These are phyloP conservation scores for Sporothrix phasma DNA, from an alignment of 2,329 filamentous ascomycete genomes.

Conservation along the genomic window DNA sequence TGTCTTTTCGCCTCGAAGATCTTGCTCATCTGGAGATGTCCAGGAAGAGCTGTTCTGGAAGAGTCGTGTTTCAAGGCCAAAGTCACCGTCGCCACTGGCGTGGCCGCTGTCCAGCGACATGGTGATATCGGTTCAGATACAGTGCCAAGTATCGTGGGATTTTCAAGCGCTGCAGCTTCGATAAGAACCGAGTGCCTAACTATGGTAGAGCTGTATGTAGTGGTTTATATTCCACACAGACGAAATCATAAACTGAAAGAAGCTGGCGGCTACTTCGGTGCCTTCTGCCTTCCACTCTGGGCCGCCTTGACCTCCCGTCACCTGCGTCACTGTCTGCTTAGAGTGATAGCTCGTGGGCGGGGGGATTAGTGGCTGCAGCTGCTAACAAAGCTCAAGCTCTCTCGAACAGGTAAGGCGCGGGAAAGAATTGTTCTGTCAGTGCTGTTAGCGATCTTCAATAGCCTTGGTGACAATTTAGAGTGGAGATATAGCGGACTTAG, in stretches of 20 bases:
- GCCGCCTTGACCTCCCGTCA: neutral
- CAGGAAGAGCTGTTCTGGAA: neutral
- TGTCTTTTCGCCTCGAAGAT: neutral
- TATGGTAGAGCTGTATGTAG: neutral
- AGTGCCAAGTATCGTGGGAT: neutral
- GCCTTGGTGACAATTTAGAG: too few species aligned
- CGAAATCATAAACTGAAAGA: neutral
- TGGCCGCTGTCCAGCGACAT: neutral
- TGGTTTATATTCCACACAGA: neutral
- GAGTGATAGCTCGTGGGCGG: neutral
- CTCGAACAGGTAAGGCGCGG: neutral
- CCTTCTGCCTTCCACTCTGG: neutral
- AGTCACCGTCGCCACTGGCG: neutral
- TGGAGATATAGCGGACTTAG: neutral
- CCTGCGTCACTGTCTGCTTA: neutral
- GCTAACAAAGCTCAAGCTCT: neutral
- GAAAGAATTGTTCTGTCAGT: neutral
- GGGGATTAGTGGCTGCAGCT: neutral
- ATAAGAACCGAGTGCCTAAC: neutral
- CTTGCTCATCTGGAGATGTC: neutral
- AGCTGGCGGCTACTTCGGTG: neutral
- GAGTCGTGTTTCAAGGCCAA: neutral
- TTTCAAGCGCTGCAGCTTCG: too few species aligned
- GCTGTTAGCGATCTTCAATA: neutral
- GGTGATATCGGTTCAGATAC: neutral